These are phyloP conservation scores for Penicillium longicatenatum DNA, from an alignment of 495 filamentous ascomycete genomes.

Conservation along the genomic window DNA sequence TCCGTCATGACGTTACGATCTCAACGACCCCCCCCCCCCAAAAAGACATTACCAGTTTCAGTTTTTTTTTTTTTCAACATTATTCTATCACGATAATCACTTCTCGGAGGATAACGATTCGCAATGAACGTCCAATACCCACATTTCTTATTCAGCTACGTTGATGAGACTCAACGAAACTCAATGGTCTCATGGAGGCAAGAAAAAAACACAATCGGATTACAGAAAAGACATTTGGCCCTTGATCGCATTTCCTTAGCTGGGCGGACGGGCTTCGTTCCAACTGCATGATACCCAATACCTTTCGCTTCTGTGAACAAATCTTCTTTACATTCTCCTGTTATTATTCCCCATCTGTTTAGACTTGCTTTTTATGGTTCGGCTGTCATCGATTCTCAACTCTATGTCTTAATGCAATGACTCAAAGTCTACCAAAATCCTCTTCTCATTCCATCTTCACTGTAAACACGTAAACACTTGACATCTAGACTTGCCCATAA, in stretches of 20 bases:
- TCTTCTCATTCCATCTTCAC: not conserved
- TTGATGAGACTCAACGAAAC: slow-evolving; percentile 2
- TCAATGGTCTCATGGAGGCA: not conserved
- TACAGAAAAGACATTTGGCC: slow-evolving; percentile 10
- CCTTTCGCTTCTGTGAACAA: slow-evolving; percentile 11
- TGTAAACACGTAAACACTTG: not conserved
- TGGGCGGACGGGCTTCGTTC: slow-evolving; percentile 19
- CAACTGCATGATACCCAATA: slow-evolving; percentile 26
- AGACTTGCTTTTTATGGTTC: not conserved
- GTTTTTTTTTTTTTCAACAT: slow-evolving; percentile 10
- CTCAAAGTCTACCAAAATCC: not conserved
- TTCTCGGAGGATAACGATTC: slow-evolving; percentile 2
- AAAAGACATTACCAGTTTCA: slow-evolving; percentile 14
- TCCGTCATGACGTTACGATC: slow-evolving; percentile 28
- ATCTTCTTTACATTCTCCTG: slow-evolving; percentile 4
- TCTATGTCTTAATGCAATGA: slow-evolving; percentile 5
- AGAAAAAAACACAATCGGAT: slow-evolving; percentile 3
- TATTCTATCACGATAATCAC: slow-evolving; percentile 19
- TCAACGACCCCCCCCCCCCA: slow-evolving; percentile 18
- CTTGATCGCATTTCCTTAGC: slow-evolving; percentile 13
- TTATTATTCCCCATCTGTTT: slow-evolving; percentile 11
- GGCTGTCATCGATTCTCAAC: slow-evolving; percentile 4
- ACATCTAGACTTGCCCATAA: not conserved
- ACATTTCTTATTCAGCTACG: slow-evolving; percentile 10
- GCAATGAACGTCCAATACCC: slow-evolving; percentile 5